Percentiles rank a stretch among this genome's conserved stretches.
phyloP scores from a whole-genome alignment of 1,139 yeast genomes.

The Pichia sp. region DNA sequence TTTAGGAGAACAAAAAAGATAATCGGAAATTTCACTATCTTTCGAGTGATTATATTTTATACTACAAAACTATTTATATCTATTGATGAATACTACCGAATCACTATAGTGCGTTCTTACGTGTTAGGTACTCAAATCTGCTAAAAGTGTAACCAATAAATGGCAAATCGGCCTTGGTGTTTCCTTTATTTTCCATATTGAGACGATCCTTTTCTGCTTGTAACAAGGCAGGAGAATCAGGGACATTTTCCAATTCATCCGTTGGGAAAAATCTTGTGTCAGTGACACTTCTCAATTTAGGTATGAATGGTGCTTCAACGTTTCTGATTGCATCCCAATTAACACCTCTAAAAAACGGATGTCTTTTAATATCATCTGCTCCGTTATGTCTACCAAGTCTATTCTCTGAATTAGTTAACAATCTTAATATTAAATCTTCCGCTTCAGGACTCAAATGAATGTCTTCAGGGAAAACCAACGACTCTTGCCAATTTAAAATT shows the following conservation, averaged over 20 bases:
- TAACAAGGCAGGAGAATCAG: constrained; percentile 81
- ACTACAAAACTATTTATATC: too few relatives aligned
- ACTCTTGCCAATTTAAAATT: constrained; percentile 92
- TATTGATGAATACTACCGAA: too few relatives aligned
- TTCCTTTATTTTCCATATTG: constrained; percentile 26
- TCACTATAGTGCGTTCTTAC: constrained; percentile 54
- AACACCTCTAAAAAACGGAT: constrained; percentile 93
- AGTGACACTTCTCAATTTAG: constrained; percentile 75
- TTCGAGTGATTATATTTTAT: too few relatives aligned
- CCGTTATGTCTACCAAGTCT: constrained; percentile 91
- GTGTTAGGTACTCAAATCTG: constrained; percentile 83
- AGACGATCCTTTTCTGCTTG: constrained; percentile 62
- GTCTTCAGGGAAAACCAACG: constrained; percentile 90
- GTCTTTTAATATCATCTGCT: constrained; percentile 85
- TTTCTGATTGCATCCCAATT: constrained; percentile 92
- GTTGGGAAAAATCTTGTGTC: constrained; percentile 98
- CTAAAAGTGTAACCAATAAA: constrained; percentile 96
- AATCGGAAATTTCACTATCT: too few relatives aligned
- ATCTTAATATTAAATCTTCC: constrained; percentile 79
- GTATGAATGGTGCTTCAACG: constrained; percentile 93
- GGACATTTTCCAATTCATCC: constrained; percentile 91
- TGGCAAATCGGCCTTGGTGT: constrained; percentile 78
- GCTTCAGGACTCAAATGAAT: constrained; percentile 90
- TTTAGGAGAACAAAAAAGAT: too few relatives aligned
- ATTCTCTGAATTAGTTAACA: constrained; percentile 76